Evolutionary conservation across 2,329 filamentous ascomycete species (phyloP).

Genomic region (Graphilbum sp.): DNA sequence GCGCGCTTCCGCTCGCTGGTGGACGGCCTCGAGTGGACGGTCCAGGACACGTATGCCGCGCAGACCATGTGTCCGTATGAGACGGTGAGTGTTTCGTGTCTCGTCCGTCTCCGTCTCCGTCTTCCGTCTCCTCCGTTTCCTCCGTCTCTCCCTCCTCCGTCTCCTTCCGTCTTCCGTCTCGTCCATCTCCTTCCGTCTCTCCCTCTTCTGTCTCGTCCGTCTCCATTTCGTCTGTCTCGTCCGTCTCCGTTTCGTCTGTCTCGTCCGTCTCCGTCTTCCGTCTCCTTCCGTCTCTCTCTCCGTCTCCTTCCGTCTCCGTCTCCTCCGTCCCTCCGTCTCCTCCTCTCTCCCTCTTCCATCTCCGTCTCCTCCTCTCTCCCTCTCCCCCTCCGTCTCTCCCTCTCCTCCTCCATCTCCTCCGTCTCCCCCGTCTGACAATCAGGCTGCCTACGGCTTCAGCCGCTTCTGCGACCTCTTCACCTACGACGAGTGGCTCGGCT

Average conservation of each 20-base stretch:
- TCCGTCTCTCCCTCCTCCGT: background rate
- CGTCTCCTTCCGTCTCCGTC: constrained; percentile 57
- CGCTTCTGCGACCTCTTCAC: constrained; percentile 61
- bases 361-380: background rate
- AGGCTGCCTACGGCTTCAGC: constrained; percentile 58
- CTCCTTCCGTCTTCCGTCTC: background rate
- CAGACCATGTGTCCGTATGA: constrained; percentile 66
- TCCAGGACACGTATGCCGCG: constrained; percentile 46
- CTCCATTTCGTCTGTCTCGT: background rate
- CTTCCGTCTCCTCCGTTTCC: background rate
- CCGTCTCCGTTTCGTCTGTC: background rate
- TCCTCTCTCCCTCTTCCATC: background rate
- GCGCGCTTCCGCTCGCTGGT: constrained; percentile 39
- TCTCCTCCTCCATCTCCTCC: background rate
- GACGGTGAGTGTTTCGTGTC: constrained; percentile 31
- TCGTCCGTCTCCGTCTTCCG: background rate
- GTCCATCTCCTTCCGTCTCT: background rate
- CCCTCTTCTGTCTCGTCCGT: background rate
- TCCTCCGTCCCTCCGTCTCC: constrained; percentile 40
- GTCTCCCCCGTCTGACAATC: background rate
- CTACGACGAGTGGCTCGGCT: constrained; percentile 57
- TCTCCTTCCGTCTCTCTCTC: background rate
- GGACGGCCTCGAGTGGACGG: constrained; percentile 44
- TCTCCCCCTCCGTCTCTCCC: background rate
- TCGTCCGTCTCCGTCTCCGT: background rate